Evolutionary conservation across 164 flowering plant genomes (phyloP), one percentile per base, ranked within the genome.

Genomic region (Warburgia ugandensis): DNA sequence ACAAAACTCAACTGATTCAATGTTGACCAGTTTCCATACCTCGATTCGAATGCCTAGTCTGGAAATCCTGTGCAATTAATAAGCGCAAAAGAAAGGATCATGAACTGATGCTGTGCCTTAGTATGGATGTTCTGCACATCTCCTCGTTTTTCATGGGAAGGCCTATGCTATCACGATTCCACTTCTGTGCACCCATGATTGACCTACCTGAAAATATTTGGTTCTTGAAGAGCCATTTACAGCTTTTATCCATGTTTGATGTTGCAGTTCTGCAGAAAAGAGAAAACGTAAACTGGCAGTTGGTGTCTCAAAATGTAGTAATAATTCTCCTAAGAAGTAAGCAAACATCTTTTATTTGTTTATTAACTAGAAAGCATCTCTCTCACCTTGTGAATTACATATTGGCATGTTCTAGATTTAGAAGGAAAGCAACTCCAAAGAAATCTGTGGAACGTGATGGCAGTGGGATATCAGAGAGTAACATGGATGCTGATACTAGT

Each of bases 381-480:
- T 48, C 5, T 52, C 17, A 21, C 19, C 38, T 50, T 12, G 39
- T 13, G 25, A 41, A 13, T 56, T 16, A 35, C 57, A 68, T 70
- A 49, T 64, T 69, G 50, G 50, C 61, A 39, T 55, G 59, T 43
- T 62, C 61, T 22, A 70, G 70, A 29, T 72, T 45, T 11, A 71
- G 65, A 64, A 67, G 70, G 48, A 87, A 79, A 61, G 67, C 78
- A 68, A 73, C 77, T 36, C 79, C 75, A 19, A 76, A 68, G 64
- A 75, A 71, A 59, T 68, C 46, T 56, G 43, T 55, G 61, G 74
- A 70, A 43, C 67, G 33, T 31, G 60, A 30, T 30, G 55, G 45
- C 22, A 66, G 62, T 44, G 45, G 49, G 21, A 37, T 29, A 26
- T 66, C 66, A 23, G 67, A 65, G 38, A 56, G 48, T 48, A 56